Conservation (phyloP, 257 asterid genomes). For the Solanum microdontum region DNA sequence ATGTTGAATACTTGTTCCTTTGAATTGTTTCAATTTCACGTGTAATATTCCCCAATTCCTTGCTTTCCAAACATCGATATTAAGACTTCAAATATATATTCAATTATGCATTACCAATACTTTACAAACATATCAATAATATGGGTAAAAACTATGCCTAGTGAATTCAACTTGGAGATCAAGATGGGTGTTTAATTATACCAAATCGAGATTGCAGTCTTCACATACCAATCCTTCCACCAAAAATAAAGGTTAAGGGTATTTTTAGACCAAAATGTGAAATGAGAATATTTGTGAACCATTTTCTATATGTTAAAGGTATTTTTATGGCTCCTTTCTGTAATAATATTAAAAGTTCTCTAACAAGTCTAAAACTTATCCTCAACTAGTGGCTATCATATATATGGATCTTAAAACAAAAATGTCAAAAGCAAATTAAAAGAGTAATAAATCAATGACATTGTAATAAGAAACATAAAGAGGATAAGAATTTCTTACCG, state of each 20-base stretch:
- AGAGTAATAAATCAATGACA: not conserved
- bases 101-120: not conserved
- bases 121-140: not conserved
- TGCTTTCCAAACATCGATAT: not conserved
- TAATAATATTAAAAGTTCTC: not conserved
- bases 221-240: not conserved
- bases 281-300: not conserved
- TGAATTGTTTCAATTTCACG: no score
- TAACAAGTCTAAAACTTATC: not conserved
- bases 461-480: no score
- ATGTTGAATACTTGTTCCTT: no score
- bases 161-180: not conserved
- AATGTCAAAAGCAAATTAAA: not conserved
- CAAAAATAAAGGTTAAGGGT: no score
- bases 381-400: not conserved
- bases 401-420: not conserved
- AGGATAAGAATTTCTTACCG: not conserved
- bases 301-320: not conserved
- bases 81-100: not conserved
- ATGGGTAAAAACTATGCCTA: not conserved
- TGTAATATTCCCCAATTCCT: no score
- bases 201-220: not conserved
- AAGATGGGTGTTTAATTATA: not conserved
- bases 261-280: not conserved
- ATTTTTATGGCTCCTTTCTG: not conserved